Conservation (phyloP, 2,329 filamentous ascomycete genomes). For the Paecilomyces variotii region DNA sequence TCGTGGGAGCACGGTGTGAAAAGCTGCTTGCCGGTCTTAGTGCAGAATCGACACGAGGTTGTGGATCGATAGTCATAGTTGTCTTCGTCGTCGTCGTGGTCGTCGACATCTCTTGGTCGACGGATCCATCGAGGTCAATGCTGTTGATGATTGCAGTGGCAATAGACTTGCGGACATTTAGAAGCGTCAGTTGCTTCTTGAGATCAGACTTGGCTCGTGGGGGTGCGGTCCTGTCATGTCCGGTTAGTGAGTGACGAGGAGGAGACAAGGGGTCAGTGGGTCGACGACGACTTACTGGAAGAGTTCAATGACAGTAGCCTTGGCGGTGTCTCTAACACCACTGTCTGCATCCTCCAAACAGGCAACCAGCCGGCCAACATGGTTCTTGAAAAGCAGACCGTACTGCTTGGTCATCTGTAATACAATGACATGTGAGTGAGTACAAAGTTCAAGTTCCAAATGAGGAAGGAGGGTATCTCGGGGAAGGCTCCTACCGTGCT, state of each 20-base stretch:
- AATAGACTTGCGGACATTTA: constrained; percentile 80
- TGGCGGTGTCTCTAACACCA: constrained; percentile 76
- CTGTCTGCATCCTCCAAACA: constrained; percentile 86
- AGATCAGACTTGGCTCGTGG: constrained; percentile 80
- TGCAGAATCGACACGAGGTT: too few species aligned
- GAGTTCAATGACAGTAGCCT: constrained; percentile 73
- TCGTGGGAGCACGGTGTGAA: constrained; percentile 9
- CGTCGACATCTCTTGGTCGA: constrained; percentile 1
- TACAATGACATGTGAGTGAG: neutral
- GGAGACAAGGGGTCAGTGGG: neutral
- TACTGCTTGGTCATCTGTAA: constrained; percentile 70
- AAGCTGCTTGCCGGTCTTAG: constrained; percentile 15
- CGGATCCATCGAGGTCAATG: constrained; percentile 44
- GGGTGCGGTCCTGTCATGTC: constrained; percentile 56
- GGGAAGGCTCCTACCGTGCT: constrained; percentile 50
- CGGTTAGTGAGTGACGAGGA: constrained; percentile 7
- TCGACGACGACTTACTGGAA: constrained; percentile 54
- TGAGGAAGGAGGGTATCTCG: neutral
- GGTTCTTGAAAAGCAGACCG: constrained; percentile 69
- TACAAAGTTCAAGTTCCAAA: neutral
- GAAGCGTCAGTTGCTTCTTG: constrained; percentile 74
- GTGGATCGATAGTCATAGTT: too few species aligned
- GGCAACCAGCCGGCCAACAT: constrained; percentile 75
- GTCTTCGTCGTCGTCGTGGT: constrained; percentile 14
- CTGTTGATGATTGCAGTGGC: constrained; percentile 71